These are phyloP conservation scores for Euphorbia lathyris DNA, from an alignment of 345 rosid species.

Conservation along the genomic window DNA sequence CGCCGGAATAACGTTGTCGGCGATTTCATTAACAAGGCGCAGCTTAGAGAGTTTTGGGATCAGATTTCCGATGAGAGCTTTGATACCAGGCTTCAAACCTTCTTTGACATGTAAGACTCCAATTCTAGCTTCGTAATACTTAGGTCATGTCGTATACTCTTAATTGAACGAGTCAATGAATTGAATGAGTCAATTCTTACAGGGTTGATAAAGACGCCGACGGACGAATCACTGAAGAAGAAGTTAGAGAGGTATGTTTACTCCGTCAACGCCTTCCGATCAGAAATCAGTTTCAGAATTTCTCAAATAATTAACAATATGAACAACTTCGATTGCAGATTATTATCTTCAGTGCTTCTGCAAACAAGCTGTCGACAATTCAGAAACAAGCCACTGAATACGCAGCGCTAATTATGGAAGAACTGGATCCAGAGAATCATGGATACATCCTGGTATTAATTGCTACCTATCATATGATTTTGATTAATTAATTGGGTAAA, in stretches of 20 bases:
- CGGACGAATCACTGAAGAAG: slow-evolving; percentile 82
- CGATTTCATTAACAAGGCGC: slow-evolving; percentile 60
- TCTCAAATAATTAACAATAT: too few relatives aligned
- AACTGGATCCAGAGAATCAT: slow-evolving; percentile 71
- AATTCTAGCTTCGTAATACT: too few relatives aligned
- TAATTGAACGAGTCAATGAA: not conserved
- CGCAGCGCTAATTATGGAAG: slow-evolving; percentile 88
- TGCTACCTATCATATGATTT: not conserved
- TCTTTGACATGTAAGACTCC: slow-evolving; percentile 75
- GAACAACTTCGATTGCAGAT: slow-evolving; percentile 37
- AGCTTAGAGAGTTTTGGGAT: slow-evolving; percentile 74
- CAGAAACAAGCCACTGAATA: slow-evolving; percentile 84
- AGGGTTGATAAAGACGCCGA: slow-evolving; percentile 83
- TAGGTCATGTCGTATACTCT: too few relatives aligned
- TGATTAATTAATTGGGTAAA: too few relatives aligned
- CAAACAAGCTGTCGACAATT: slow-evolving; percentile 74
- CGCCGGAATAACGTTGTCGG: slow-evolving; percentile 53
- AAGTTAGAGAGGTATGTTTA: slow-evolving; percentile 59
- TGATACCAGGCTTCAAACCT: slow-evolving; percentile 79
- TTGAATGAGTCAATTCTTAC: slow-evolving; percentile 10
- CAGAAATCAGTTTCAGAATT: not conserved
- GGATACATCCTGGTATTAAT: slow-evolving; percentile 73
- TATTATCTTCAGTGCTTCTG: slow-evolving; percentile 81
- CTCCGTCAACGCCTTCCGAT: not conserved
- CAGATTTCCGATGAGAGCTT: slow-evolving; percentile 82